Evolutionary conservation across 2,329 filamentous ascomycete genomes (phyloP), one percentile per base, ranked within the genome.

Genomic region (Neurospora sp.): DNA sequence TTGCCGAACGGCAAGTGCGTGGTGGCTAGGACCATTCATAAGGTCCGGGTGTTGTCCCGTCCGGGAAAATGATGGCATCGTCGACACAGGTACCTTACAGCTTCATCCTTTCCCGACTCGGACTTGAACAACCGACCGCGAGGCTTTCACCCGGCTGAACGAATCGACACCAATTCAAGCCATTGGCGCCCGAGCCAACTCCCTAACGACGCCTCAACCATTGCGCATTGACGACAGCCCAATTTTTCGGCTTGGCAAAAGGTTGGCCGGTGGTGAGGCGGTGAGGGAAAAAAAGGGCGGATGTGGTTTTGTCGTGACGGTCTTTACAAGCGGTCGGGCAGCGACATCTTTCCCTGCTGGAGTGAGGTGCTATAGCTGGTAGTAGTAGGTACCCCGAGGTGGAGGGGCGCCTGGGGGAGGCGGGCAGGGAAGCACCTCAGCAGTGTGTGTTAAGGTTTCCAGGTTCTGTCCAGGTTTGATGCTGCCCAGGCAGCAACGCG

Each of bases 151-250:
- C 52, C 52, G 52, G 52, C 66, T 62, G 67, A 46, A 72, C 68
- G 69, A 66, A 69, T 36, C 69, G 68, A 69, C 70, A 67, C 8
- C 69, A 71, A 71, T 72, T 73, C 38, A 46, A 73, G 74, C 74
- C 74, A 76, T 76, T 76, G 74, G 73, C 70, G 66, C 67, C 66
- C 69, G 70, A 73, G 69, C 57, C 72, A 72, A 72, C 67, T 71
- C 67, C 69, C 69, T 39, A 67, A 62, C 33, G 70, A 62, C 52
- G 52, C 52, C 69, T 68, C 66, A 72, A 69, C 67, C 65, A 67
- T 43, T 69, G 69, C 68, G 66, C 33, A 71, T 67, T 65, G 69
- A 69, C 67, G 71, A 69, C 71, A 70, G 52, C 52, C 70, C 71
- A 40, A 72, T 73, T 73, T 67, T 62, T 68, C 71, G 70, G 66